Percentiles rank a stretch among this genome's conserved stretches.
phyloP scores from a whole-genome alignment of 345 rosid genomes.

The Ceriops zippeliana region DNA sequence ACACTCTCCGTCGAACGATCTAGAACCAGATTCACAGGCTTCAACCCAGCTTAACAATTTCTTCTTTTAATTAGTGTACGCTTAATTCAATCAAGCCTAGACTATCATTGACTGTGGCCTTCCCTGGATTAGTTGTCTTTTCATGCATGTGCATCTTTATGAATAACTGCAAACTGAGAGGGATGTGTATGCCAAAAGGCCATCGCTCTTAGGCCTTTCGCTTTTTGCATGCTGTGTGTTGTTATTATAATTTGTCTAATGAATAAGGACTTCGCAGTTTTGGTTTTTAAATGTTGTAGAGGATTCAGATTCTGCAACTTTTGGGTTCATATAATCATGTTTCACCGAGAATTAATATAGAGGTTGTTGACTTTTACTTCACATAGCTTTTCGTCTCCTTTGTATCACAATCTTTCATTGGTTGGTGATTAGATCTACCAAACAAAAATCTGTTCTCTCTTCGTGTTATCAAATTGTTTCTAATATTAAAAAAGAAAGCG shows the following conservation, averaged over 20 bases:
- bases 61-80: slow-evolving; percentile 47
- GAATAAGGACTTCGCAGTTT: not conserved
- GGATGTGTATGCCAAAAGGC: not conserved
- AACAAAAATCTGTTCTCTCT: too few species aligned
- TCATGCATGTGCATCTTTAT: not conserved
- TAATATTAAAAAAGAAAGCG: too few species aligned
- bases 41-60: slow-evolving; percentile 50
- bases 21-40: slow-evolving; percentile 45
- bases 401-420: too few species aligned
- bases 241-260: not conserved
- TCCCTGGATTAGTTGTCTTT: not conserved
- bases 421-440: too few species aligned
- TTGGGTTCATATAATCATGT: too few species aligned
- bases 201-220: not conserved
- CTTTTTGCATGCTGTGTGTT: not conserved
- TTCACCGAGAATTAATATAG: too few species aligned
- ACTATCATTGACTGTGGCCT: not conserved
- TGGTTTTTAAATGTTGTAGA: not conserved
- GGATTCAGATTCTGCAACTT: too few species aligned
- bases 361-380: too few species aligned
- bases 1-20: slow-evolving; percentile 81
- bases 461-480: too few species aligned
- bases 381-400: too few species aligned
- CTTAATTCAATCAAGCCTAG: not conserved
- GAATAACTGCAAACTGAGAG: not conserved